These are phyloP conservation scores for Coemansia sp. DNA, from an alignment of 192 early-diverging fungal species.

Conservation along the genomic window DNA sequence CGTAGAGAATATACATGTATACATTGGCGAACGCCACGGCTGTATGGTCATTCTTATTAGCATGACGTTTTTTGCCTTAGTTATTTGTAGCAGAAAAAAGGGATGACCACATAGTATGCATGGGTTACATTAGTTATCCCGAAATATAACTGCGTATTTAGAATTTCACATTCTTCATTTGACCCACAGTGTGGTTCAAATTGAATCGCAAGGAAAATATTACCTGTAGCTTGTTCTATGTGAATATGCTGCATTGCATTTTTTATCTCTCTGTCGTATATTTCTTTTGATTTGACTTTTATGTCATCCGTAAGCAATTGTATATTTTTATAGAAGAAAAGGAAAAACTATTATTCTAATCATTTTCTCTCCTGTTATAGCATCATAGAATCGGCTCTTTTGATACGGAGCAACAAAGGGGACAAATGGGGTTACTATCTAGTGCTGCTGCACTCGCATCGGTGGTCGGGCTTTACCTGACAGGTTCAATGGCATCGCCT, in stretches of 20 bases:
- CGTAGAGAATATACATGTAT: background rate
- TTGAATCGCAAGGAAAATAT: background rate
- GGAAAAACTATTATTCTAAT: too few relatives aligned
- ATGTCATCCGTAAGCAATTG: too few relatives aligned
- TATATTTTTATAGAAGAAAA: too few relatives aligned
- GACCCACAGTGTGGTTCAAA: background rate
- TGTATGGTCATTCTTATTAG: background rate
- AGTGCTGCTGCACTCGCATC: conserved; percentile 6
- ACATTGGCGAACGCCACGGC: conserved; percentile 1
- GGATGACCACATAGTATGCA: background rate
- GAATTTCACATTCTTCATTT: background rate
- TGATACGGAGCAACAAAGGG: background rate
- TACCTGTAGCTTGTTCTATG: background rate
- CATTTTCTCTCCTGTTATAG: too few relatives aligned
- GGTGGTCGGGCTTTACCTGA: conserved; percentile 4
- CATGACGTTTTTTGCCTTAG: background rate
- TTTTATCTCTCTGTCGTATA: background rate
- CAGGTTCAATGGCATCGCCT: conserved; percentile 14
- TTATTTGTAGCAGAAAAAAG: background rate
- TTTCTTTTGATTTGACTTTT: too few relatives aligned
- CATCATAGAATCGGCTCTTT: too few relatives aligned
- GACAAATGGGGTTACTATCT: conserved; percentile 17
- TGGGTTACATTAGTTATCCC: conserved; percentile 4
- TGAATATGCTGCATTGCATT: background rate
- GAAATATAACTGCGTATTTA: conserved; percentile 6